Percentiles rank a stretch among this genome's conserved stretches.
Conservation (phyloP, 2,329 filamentous ascomycete species). For the Harringtonia aguacate region DNA sequence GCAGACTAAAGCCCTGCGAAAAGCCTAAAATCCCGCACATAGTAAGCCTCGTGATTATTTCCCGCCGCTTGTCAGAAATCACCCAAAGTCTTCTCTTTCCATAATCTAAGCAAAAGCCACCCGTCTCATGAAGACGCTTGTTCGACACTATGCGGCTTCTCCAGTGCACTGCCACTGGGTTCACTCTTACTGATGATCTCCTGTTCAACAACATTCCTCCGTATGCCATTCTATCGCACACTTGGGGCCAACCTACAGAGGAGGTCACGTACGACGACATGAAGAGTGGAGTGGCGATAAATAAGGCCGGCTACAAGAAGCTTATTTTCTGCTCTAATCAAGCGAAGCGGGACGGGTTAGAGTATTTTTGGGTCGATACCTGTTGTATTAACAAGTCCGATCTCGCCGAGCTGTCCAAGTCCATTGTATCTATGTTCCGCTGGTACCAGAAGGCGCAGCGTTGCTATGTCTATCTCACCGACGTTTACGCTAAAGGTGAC, state of each 20-base stretch:
- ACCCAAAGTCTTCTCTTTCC: no score
- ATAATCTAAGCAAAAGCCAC: no score
- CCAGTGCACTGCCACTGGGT: no score
- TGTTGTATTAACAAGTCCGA: conserved; percentile 9
- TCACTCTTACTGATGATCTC: no score
- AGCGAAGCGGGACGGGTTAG: not conserved
- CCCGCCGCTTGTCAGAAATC: no score
- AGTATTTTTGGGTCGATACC: no score
- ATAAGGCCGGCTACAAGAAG: conserved; percentile 7
- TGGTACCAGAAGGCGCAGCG: conserved; percentile 4
- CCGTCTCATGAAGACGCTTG: no score
- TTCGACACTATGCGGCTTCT: no score
- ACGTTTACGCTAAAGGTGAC: not conserved
- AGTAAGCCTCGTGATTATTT: no score
- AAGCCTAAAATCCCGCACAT: no score
- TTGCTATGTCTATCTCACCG: conserved; percentile 8
- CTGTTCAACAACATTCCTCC: no score
- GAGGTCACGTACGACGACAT: conserved; percentile 11
- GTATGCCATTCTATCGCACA: conserved; percentile 17
- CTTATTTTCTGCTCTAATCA: not conserved
- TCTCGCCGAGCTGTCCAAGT: conserved; percentile 3
- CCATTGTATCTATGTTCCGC: conserved; percentile 9
- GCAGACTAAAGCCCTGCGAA: no score
- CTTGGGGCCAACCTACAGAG: conserved; percentile 14
- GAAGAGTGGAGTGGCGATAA: not conserved